Evolutionary conservation across 2,329 filamentous ascomycete genomes (phyloP).

Genomic region (Trichocomaceae sp.): DNA sequence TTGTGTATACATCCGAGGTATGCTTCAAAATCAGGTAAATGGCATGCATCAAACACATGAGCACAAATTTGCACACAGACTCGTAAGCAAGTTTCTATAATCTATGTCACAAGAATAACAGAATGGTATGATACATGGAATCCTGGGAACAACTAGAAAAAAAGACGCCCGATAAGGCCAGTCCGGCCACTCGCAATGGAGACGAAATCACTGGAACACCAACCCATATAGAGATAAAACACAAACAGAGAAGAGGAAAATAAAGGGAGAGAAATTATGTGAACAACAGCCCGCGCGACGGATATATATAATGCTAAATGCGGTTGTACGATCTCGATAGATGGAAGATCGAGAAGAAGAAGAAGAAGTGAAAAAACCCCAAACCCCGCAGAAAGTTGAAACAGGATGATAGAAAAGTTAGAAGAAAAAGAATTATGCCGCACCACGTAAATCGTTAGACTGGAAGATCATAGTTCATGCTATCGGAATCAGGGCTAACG

Average conservation of each 20-base stretch:
- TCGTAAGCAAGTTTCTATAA: constrained; percentile 5
- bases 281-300: constrained; percentile 10
- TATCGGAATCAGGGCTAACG: constrained; percentile 16
- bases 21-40: neutral
- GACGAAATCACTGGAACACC: constrained; percentile 4
- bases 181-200: neutral
- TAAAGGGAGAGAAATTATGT: constrained; percentile 2
- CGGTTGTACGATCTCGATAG: constrained; percentile 7
- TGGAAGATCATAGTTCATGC: constrained; percentile 15
- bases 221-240: neutral
- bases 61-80: neutral
- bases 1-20: no score
- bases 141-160: constrained; percentile 7
- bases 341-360: neutral
- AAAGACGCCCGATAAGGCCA: constrained; percentile 5
- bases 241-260: neutral
- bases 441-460: constrained; percentile 12
- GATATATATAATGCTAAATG: constrained; percentile 14
- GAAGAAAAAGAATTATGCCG: neutral
- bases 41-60: neutral
- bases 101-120: constrained; percentile 14
- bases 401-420: neutral
- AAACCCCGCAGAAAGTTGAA: no score
- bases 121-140: constrained; percentile 13
- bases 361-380: no score